Base-by-base conservation (phyloP, 257 asterid genomes). In the Scutellaria baicalensis region DNA sequence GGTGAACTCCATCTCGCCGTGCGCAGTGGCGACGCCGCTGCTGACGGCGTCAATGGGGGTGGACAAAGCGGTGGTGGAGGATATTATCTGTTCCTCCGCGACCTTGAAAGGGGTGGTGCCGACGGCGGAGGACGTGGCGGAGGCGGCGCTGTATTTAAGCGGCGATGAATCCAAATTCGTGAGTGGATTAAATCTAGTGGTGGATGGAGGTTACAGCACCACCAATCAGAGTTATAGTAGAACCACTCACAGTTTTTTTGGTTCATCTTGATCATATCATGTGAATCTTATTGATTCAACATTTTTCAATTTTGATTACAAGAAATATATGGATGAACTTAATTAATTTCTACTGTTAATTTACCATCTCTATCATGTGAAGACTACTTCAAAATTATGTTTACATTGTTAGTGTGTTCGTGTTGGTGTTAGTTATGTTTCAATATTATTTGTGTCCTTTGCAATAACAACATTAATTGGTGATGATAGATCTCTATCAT, bases 121-220 rank as follows among this genome's bases (percentile, higher is more conserved):
- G 12, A 77, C 78, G 62, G 72, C 84, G 12, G 88, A 81, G 49
- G 97, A 91, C 50, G 93, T 91, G 78, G 97, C 96, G n/a, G 87
- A 84, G 75, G 96, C 95, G 54, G 96, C 96, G 3, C 45, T 89
- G 73, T 91, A 52, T 59, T 58, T 91, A 70, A 83, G 80, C 6
- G 78, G 95, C 54, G 93, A 91, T 12, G 96, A 80, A 2, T 21
- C 95, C 0, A 87, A 70, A 82, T 85, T 81, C 58, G 86, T 91
- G 0, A 91, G 96, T 33, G 96, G 97, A 0, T 0, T 85, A 70
- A 89, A 91, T 77, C 87, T 89, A 4, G 50, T 84, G 64, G 80
- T 91, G 36, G 97, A 91, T 42, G 97, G 97, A 4, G 97, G 97
- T 6, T 91, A 84, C 62, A 87, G 89, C 70, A 78, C 82, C 14